Evolutionary conservation across 2,329 filamentous ascomycete genomes (phyloP).

Genomic region (Nothophoma quercina): DNA sequence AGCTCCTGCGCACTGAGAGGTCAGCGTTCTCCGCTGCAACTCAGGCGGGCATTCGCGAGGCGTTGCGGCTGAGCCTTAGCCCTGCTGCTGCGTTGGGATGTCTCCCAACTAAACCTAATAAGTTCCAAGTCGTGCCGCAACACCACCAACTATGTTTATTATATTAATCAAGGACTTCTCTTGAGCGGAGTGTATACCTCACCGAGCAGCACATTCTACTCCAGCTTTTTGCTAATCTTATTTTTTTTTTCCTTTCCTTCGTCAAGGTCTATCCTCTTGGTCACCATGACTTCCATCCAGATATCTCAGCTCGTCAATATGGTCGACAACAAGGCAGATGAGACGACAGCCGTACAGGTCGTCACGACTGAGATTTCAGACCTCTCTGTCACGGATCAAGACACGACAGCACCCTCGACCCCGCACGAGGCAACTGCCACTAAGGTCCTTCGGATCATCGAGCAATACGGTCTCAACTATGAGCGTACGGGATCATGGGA

Average conservation of each 20-base stretch:
- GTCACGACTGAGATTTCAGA: slow-evolving; percentile 8
- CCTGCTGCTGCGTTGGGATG: not conserved
- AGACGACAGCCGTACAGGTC: not conserved
- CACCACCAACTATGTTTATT: not conserved
- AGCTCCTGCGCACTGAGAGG: slow-evolving; percentile 6
- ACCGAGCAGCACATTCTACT: not conserved
- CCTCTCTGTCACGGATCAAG: not conserved
- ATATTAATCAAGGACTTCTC: slow-evolving; percentile 2
- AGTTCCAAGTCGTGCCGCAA: slow-evolving; percentile 8
- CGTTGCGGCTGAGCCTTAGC: slow-evolving; percentile 20
- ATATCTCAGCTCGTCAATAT: not conserved
- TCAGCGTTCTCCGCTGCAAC: not conserved
- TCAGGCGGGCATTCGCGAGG: slow-evolving; percentile 6
- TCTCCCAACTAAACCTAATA: not conserved
- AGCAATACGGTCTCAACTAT: slow-evolving; percentile 34
- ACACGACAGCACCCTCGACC: not conserved
- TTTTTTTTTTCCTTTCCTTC: not conserved
- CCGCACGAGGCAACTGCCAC: slow-evolving; percentile 21
- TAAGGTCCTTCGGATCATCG: slow-evolving; percentile 27
- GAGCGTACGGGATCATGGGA: slow-evolving; percentile 36
- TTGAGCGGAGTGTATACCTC: not conserved
- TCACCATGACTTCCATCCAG: slow-evolving; percentile 8
- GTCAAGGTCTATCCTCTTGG: not conserved
- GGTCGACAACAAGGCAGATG: not conserved
- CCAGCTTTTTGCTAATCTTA: not conserved